Base-by-base conservation (phyloP, 176 grass and related monocot species). In the sorghum (Sorghum bicolor) region DNA sequence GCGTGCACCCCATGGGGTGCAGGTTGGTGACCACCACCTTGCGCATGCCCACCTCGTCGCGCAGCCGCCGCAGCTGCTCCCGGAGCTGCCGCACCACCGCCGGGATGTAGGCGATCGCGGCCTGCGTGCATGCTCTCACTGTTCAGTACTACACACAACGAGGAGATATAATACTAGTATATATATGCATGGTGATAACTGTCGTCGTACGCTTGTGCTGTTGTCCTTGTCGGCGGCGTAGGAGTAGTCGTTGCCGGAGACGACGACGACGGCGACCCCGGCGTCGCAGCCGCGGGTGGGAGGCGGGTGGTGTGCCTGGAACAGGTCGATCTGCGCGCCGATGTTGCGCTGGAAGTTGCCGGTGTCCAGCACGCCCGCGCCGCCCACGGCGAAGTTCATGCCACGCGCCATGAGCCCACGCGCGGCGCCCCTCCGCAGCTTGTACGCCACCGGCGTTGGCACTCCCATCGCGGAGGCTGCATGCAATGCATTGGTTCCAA, bases 171-270 rank as follows among this genome's bases (percentile, higher is more conserved):
- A 1, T 17, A n/a, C n/a, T n/a, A n/a, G n/a, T n/a, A n/a, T n/a
- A n/a, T n/a, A 16, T 52, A 0, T 52, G 47, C n/a, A 16, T 52
- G 50, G 52, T 61, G 22, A 25, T 60, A 60, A 60, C 9, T 60
- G 57, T 1, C 45, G 15, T 14, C 89, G 67, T 43, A 96, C 93
- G 52, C 48, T 77, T 1, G 86, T 93, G 83, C 77, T 39, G 76
- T 89, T 90, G 73, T 90, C 84, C 64, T 65, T 82, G 30, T 88
- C 82, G 14, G 82, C 74, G 50, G 76, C n/a, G 70, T 75, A 82
- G 16, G 74, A 67, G 79, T 94, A 93, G 75, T 97, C 92, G 70
- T 97, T 97, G 74, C 95, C 95, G 12, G 95, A 93, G 72, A 94
- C 79, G 26, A 87, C 88, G 33, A 97, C 81, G n/a, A 93, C 68